These are phyloP conservation scores for Cercospora sojina DNA, from an alignment of 2,329 filamentous ascomycete genomes.

Conservation along the genomic window DNA sequence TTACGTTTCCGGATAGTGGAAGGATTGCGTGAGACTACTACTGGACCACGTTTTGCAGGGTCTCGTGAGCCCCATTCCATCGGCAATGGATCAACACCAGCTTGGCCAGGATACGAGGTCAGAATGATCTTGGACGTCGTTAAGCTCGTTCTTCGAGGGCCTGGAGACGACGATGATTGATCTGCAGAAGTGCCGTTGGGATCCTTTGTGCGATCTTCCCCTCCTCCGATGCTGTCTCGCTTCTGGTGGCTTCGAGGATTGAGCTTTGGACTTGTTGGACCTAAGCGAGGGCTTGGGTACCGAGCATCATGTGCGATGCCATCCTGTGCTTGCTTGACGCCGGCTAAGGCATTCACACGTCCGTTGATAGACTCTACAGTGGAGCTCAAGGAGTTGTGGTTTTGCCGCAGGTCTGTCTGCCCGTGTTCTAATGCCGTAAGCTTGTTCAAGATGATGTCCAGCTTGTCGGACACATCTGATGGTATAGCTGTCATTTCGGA, in stretches of 20 bases:
- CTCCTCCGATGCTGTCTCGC: conserved; percentile 30
- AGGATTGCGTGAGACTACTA: conserved; percentile 76
- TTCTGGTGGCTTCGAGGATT: conserved; percentile 25
- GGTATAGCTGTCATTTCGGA: conserved; percentile 9
- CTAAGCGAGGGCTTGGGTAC: conserved; percentile 29
- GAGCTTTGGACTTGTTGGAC: conserved; percentile 28
- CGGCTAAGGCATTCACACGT: conserved; percentile 60
- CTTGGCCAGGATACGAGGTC: conserved; percentile 89
- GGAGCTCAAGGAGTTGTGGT: conserved; percentile 55
- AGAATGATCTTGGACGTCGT: conserved; percentile 62
- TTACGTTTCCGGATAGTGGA: conserved; percentile 79
- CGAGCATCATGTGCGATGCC: conserved; percentile 43
- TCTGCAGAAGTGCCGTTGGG: conserved; percentile 19
- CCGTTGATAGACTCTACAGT: conserved; percentile 61
- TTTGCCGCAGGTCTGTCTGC: conserved; percentile 55
- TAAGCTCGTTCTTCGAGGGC: conserved; percentile 42
- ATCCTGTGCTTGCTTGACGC: conserved; percentile 58
- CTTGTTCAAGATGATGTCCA: conserved; percentile 57
- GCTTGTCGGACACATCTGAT: conserved; percentile 25
- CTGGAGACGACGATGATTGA: conserved; percentile 23
- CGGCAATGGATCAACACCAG: conserved; percentile 85
- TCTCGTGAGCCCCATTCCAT: conserved; percentile 85
- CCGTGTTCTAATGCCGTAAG: conserved; percentile 58
- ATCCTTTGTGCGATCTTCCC: conserved; percentile 28
- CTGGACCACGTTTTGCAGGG: conserved; percentile 73